Evolutionary conservation across 2,329 filamentous ascomycete species (phyloP), one percentile per base, ranked within the genome.

Genomic region (Pseudogymnoascus sp.): DNA sequence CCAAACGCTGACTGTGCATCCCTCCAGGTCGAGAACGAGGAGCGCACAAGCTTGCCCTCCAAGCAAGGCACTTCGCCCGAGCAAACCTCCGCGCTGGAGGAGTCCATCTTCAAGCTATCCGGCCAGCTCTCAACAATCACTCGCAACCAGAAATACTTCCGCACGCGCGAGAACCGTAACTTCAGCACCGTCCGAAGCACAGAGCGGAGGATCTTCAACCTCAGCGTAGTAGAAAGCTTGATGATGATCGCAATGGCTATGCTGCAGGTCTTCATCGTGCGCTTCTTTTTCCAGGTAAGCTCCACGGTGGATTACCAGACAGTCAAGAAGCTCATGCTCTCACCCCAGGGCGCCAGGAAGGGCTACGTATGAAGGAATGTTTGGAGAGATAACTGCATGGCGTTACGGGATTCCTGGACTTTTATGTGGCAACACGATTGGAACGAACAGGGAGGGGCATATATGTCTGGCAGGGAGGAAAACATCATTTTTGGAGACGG

Each of bases 131-230:
- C 91, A 12, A 97, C 92, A 64, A 94, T 99, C 72, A 91, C 90
- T 41, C 85, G 94, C 71, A 97, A 96, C 79, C 94, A 99, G 73
- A 99, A 99, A 75, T 99, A 99, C 80, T 99, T 99, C 86, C 89
- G 95, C 65, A 99, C 94, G 2, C 87, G 94, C 67, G 94, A 99
- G 81, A 99, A 99, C 82, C 85, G 94, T 64, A 99, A 99, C 78
- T 97, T 99, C 78, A 95, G 90, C 78, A 99, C 94, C 8, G 94
- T 99, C 69, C 84, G 90, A 74, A 97, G 92, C 78, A 99, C 94
- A 39, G 94, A 99, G 80, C 85, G 85, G 73, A 83, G 94, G 65
- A 99, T 99, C 71, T 91, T 97, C 79, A 97, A 97, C 77, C 96
- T 99, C 75, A 96, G 90, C 73, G 80, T 99, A 72, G 88, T 97